These are phyloP conservation scores for Dipodascus albidus DNA, from an alignment of 805 yeast species.

Conservation along the genomic window DNA sequence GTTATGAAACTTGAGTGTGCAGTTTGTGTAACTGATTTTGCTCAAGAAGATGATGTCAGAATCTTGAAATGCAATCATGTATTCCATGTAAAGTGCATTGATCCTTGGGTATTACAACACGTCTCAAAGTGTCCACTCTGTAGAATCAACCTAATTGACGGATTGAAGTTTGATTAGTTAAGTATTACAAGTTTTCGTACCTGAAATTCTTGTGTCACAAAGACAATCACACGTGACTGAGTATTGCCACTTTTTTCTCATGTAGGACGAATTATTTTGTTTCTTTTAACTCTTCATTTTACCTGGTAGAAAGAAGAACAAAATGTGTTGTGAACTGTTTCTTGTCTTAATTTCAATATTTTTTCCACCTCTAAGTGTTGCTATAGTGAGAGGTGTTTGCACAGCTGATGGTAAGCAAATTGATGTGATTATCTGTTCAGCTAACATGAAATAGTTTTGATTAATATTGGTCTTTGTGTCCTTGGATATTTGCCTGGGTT, in stretches of 20 bases:
- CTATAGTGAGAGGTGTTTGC: constrained; percentile 59
- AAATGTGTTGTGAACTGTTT: constrained; percentile 16
- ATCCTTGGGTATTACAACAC: constrained; percentile 68
- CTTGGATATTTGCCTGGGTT: constrained; percentile 72
- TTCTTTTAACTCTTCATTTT: background rate
- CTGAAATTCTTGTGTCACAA: no score
- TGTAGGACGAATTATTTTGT: no score
- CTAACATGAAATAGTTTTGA: constrained; percentile 23
- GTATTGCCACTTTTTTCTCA: no score
- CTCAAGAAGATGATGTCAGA: constrained; percentile 46
- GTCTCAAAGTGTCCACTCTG: constrained; percentile 80
- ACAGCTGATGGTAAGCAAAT: constrained; percentile 44
- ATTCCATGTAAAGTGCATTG: constrained; percentile 69
- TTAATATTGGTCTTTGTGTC: constrained; percentile 59
- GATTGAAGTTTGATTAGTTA: no score
- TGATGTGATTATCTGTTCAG: background rate
- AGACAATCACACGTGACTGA: no score
- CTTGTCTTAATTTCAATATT: constrained; percentile 58
- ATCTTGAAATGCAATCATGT: constrained; percentile 76
- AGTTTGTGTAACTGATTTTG: constrained; percentile 62
- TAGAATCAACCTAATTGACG: no score
- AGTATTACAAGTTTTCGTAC: no score
- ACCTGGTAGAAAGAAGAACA: no score
- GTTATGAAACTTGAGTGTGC: constrained; percentile 52
- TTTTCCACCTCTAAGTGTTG: constrained; percentile 72